These are phyloP conservation scores for Dryas drummondii DNA, from an alignment of 306 rosid genomes.

Conservation along the genomic window DNA sequence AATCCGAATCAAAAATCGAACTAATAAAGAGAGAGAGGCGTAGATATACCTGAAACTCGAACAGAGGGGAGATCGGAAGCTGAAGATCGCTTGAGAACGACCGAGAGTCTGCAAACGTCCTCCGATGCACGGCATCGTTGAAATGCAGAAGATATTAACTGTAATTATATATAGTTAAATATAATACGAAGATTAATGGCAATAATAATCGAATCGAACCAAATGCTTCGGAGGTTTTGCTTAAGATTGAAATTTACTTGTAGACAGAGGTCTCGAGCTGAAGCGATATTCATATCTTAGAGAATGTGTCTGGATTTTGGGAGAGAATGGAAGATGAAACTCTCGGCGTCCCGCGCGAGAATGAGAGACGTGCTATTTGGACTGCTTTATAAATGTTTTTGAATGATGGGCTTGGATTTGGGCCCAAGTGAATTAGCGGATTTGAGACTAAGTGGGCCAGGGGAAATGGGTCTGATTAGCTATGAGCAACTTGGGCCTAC, in stretches of 20 bases:
- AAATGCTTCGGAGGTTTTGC: neutral
- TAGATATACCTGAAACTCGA: constrained; percentile 53
- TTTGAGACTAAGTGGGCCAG: neutral
- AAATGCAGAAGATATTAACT: constrained; percentile 72
- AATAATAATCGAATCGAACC: neutral
- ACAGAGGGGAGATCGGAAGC: constrained; percentile 37
- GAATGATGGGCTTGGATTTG: neutral
- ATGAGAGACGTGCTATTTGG: neutral
- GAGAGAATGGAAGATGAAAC: constrained; percentile 6
- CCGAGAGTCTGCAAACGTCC: constrained; percentile 63
- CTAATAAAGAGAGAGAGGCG: neutral
- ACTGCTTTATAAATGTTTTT: neutral
- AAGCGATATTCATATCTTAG: constrained; percentile 33
- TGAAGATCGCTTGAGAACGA: constrained; percentile 52
- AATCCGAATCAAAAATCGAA: neutral
- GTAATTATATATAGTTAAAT: constrained; percentile 5
- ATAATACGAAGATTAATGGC: neutral
- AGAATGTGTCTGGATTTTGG: neutral
- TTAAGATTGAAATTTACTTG: constrained; percentile 35
- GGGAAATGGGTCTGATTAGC: no score
- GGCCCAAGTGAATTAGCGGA: neutral
- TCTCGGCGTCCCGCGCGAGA: constrained; percentile 22
- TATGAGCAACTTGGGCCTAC: no score
- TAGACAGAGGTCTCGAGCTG: constrained; percentile 33
- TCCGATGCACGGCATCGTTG: constrained; percentile 74